These are phyloP conservation scores for Epichloe sylvatica DNA, from an alignment of 2,329 filamentous ascomycete genomes.

Conservation along the genomic window DNA sequence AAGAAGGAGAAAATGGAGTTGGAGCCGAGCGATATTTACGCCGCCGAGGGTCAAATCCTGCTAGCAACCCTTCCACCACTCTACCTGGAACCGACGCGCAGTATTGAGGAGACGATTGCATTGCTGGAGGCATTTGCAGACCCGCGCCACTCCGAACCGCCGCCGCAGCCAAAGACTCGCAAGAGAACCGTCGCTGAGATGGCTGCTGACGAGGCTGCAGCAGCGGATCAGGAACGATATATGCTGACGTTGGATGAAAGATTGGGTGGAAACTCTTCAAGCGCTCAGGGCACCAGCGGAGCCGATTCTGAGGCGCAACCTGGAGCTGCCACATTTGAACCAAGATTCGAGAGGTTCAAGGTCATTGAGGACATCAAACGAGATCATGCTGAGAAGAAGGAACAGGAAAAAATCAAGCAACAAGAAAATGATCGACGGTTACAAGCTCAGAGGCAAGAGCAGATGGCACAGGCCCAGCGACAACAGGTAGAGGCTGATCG, in stretches of 20 bases:
- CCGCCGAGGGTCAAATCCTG: slow-evolving; percentile 64
- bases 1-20: slow-evolving; percentile 64
- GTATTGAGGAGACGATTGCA: slow-evolving; percentile 51
- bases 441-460: slow-evolving; percentile 29
- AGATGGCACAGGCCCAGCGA: slow-evolving; percentile 30
- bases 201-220: slow-evolving; percentile 84
- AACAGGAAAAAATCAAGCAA: slow-evolving; percentile 59
- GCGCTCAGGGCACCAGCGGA: slow-evolving; percentile 41
- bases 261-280: slow-evolving; percentile 45
- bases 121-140: slow-evolving; percentile 61
- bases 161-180: slow-evolving; percentile 73
- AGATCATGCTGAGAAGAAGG: slow-evolving; percentile 62
- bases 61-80: slow-evolving; percentile 61
- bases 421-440: slow-evolving; percentile 44
- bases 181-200: slow-evolving; percentile 92
- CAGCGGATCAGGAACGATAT: slow-evolving; percentile 76
- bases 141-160: slow-evolving; percentile 60
- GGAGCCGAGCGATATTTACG: slow-evolving; percentile 57
- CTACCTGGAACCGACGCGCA: slow-evolving; percentile 62
- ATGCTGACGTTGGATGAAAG: slow-evolving; percentile 89
- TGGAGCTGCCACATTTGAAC: slow-evolving; percentile 62
- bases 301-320: slow-evolving; percentile 61
- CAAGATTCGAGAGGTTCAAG: slow-evolving; percentile 83
- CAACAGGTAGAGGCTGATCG: slow-evolving; percentile 31
- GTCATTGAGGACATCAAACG: slow-evolving; percentile 72